Percentiles rank a stretch among this genome's conserved stretches.
These are phyloP conservation scores for Colletotrichum scovillei DNA, from an alignment of 2,329 filamentous ascomycete species.

Conservation along the genomic window DNA sequence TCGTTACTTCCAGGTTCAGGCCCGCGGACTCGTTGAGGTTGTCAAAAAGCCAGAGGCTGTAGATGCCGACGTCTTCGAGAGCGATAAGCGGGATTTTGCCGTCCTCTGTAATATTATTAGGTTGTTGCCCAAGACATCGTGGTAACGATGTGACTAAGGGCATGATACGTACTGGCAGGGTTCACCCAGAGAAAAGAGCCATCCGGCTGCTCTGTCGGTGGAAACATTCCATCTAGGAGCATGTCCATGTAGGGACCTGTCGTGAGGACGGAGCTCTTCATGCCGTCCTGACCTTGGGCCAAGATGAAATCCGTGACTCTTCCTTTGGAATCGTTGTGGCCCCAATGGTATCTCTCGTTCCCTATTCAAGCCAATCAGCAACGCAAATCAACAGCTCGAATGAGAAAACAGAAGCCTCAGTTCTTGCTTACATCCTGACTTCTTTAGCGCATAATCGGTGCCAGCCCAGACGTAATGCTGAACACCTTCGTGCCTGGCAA, in stretches of 20 bases:
- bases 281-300: slow-evolving; percentile 29
- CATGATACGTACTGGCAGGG: not conserved
- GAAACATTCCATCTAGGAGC: slow-evolving; percentile 25
- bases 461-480: slow-evolving; percentile 39
- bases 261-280: slow-evolving; percentile 38
- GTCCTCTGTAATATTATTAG: not conserved
- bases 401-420: too few species aligned
- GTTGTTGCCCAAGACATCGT: not conserved
- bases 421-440: slow-evolving; percentile 14
- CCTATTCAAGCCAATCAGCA: not conserved
- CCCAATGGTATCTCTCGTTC: slow-evolving; percentile 31
- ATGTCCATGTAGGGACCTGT: slow-evolving; percentile 41
- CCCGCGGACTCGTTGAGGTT: slow-evolving; percentile 38
- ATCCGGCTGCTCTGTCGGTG: slow-evolving; percentile 26
- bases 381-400: not conserved
- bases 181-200: slow-evolving; percentile 14
- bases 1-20: slow-evolving; percentile 40
- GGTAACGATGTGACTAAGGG: not conserved
- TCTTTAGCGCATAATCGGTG: slow-evolving; percentile 33
- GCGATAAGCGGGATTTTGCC: slow-evolving; percentile 37
- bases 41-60: slow-evolving; percentile 42
- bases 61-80: slow-evolving; percentile 40
- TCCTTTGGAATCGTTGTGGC: slow-evolving; percentile 39
- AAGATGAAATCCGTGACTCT: slow-evolving; percentile 38
- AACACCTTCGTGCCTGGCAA: slow-evolving; percentile 34